Evolutionary conservation across 2,329 filamentous ascomycete species (phyloP).

Genomic region (Allantophomopsis cytisporea): DNA sequence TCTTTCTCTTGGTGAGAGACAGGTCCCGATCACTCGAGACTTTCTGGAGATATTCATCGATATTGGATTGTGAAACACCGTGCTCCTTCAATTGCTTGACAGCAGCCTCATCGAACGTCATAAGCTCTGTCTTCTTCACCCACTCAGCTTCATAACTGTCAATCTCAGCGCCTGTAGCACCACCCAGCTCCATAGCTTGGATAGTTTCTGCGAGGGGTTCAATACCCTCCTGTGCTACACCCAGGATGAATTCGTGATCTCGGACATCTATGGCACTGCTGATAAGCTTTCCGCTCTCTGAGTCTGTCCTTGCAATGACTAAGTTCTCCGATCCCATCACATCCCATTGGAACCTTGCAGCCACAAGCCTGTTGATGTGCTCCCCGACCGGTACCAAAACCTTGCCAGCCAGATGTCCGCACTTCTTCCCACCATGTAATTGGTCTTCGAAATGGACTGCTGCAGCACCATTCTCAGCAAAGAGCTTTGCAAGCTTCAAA

Average conservation of each 20-base stretch:
- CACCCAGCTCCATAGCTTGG: constrained; percentile 75
- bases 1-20: constrained; percentile 65
- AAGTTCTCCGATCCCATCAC: constrained; percentile 94
- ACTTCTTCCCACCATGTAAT: constrained; percentile 96
- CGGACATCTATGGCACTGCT: constrained; percentile 85
- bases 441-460: constrained; percentile 98
- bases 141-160: constrained; percentile 76
- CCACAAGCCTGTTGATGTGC: constrained; percentile 89
- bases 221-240: constrained; percentile 59
- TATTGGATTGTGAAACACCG: constrained; percentile 46
- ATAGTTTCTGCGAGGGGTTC: constrained; percentile 79
- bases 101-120: constrained; percentile 88
- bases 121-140: constrained; percentile 73
- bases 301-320: constrained; percentile 89
- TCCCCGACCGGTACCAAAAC: constrained; percentile 88
- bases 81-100: constrained; percentile 58
- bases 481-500: constrained; percentile 91
- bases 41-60: constrained; percentile 52
- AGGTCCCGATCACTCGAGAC: constrained; percentile 54
- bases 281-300: constrained; percentile 81
- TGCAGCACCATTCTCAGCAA: constrained; percentile 91
- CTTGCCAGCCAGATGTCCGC: constrained; percentile 90
- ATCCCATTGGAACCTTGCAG: constrained; percentile 94
- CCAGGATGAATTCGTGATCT: constrained; percentile 94
- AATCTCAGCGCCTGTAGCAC: constrained; percentile 67